phyloP scores from a whole-genome alignment of 2,329 filamentous ascomycete species.

The Neonectria ditissima region DNA sequence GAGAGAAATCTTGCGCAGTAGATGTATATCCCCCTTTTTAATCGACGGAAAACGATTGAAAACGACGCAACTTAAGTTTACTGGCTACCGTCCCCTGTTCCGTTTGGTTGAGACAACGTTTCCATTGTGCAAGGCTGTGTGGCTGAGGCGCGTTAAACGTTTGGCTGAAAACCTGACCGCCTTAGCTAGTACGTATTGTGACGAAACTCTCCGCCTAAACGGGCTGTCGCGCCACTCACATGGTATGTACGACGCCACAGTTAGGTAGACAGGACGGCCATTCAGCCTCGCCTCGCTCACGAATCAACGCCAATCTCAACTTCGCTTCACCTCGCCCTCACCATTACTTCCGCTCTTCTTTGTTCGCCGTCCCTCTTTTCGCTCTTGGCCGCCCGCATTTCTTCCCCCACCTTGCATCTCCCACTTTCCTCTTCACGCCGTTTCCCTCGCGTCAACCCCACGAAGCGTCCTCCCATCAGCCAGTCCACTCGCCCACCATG shows the following conservation, averaged over 20 bases:
- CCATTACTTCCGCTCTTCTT: conserved; percentile 19
- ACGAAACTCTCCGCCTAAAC: too few species aligned
- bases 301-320: conserved; percentile 42
- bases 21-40: conserved; percentile 44
- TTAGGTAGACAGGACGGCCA: conserved; percentile 10
- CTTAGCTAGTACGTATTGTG: neutral
- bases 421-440: neutral
- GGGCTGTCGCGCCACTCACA: neutral
- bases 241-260: conserved; percentile 31
- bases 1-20: conserved; percentile 37
- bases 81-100: neutral
- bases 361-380: conserved; percentile 27
- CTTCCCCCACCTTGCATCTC: neutral
- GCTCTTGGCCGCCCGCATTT: conserved; percentile 15
- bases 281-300: conserved; percentile 40
- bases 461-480: conserved; percentile 18
- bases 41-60: conserved; percentile 33
- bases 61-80: conserved; percentile 16
- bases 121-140: conserved; percentile 17
- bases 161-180: neutral
- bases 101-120: neutral
- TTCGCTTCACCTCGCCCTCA: conserved; percentile 21
- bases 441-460: neutral
- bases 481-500: conserved; percentile 57
- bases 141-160: neutral